Evolutionary conservation across 1,284 basidiomycete genomes (phyloP).

Genomic region (Trametes versicolor): DNA sequence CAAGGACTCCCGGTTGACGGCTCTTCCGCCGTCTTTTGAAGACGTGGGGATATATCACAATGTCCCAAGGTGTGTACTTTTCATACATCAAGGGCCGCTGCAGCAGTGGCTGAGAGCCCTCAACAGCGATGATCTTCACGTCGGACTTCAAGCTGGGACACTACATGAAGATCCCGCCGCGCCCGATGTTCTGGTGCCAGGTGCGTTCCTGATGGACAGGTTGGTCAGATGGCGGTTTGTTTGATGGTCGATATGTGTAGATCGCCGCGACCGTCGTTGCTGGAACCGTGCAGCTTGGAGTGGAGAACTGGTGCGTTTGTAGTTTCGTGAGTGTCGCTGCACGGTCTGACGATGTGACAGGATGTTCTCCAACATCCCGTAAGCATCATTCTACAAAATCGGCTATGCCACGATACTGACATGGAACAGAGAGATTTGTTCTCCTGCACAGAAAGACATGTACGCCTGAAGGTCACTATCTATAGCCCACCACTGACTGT

Average conservation of each 20-base stretch:
- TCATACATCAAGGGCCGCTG: neutral
- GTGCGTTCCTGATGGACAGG: conserved; percentile 32
- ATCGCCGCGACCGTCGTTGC: conserved; percentile 71
- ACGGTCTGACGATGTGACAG: conserved; percentile 27
- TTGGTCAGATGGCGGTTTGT: neutral
- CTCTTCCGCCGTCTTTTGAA: conserved; percentile 40
- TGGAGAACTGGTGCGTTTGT: conserved; percentile 61
- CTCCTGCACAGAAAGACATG: conserved; percentile 53
- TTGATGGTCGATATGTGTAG: conserved; percentile 44
- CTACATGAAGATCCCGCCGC: conserved; percentile 74
- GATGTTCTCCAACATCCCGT: conserved; percentile 70
- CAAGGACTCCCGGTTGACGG: neutral
- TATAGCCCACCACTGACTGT: neutral
- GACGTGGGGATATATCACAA: conserved; percentile 57
- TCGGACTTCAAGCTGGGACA: conserved; percentile 78
- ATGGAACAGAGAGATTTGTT: conserved; percentile 54
- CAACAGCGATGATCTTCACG: conserved; percentile 54
- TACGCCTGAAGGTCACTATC: conserved; percentile 27
- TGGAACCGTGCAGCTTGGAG: conserved; percentile 69
- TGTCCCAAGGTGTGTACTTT: conserved; percentile 49
- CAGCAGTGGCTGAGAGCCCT: conserved; percentile 2
- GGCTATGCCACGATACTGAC: conserved; percentile 2
- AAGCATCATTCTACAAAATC: conserved; percentile 11
- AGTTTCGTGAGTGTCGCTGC: neutral
- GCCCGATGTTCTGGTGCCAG: conserved; percentile 63